Evolutionary conservation across 805 yeast genomes (phyloP).

Genomic region (Hanseniaspora lachancei): DNA sequence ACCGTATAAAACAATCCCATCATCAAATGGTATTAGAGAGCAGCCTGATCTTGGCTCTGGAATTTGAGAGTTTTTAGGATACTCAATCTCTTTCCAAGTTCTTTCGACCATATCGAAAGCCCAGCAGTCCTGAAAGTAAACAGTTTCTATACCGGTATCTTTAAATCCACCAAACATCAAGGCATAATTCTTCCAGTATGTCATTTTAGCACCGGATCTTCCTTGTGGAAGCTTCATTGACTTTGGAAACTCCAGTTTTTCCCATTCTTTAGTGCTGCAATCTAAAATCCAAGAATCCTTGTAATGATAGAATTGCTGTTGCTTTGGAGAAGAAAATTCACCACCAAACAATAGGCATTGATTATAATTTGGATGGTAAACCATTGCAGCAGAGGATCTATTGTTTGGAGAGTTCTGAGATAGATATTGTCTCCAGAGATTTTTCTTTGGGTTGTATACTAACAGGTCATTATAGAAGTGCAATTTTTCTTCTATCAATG

Average conservation of each 20-base stretch:
- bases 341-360: conserved; percentile 83
- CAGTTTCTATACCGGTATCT: conserved; percentile 72
- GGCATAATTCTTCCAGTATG: conserved; percentile 82
- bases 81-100: conserved; percentile 82
- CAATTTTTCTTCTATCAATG: conserved; percentile 25
- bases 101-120: conserved; percentile 77
- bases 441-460: conserved; percentile 61
- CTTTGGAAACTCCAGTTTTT: conserved; percentile 46
- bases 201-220: conserved; percentile 83
- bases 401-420: conserved; percentile 87
- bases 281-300: conserved; percentile 94
- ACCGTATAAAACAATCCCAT: conserved; percentile 80
- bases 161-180: conserved; percentile 85
- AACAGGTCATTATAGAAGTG: conserved; percentile 67
- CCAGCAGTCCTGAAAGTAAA: conserved; percentile 81
- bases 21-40: conserved; percentile 62
- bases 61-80: conserved; percentile 62
- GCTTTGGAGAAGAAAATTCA: conserved; percentile 93
- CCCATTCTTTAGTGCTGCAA: conserved; percentile 75
- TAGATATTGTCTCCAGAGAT: conserved; percentile 63
- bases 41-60: conserved; percentile 95
- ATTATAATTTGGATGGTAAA: conserved; percentile 76
- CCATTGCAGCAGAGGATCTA: conserved; percentile 85
- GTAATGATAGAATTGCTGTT: conserved; percentile 86
- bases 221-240: conserved; percentile 64